Evolutionary conservation across 176 grass and related monocot species (phyloP).

Genomic region (Alloteropsis semialata): DNA sequence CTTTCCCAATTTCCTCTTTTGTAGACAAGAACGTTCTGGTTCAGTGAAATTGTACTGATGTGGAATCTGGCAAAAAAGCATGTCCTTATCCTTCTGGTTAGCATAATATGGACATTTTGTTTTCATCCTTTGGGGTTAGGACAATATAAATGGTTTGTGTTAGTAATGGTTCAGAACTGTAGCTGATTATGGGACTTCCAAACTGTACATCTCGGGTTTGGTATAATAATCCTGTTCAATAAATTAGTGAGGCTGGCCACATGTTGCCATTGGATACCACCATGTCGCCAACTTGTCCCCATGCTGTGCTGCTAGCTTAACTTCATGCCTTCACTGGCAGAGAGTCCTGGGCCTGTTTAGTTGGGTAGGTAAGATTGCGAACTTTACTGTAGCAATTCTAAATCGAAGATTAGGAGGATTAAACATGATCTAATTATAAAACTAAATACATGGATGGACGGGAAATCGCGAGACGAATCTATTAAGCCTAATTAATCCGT

Average conservation of each 20-base stretch:
- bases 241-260: conserved; percentile 28
- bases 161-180: neutral
- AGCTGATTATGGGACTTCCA: conserved; percentile 1
- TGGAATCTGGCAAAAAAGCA: neutral
- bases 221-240: conserved; percentile 6
- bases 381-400: no score
- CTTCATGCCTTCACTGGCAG: conserved; percentile 27
- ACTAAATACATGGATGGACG: no score
- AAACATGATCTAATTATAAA: no score
- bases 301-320: conserved; percentile 20
- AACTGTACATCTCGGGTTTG: conserved; percentile 8
- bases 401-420: no score
- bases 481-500: no score
- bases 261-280: conserved; percentile 3
- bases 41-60: conserved; percentile 13
- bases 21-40: conserved; percentile 1
- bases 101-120: neutral
- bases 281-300: conserved; percentile 24
- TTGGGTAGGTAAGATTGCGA: no score
- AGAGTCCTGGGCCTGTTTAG: conserved; percentile 23
- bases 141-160: neutral
- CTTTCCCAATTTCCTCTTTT: neutral
- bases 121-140: conserved; percentile 23
- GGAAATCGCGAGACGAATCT: no score
- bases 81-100: conserved; percentile 8